A percentile compares a stretch with the other conserved stretches of the same genome.
phyloP scores from a whole-genome alignment of 129 eudicot species.

The Tanacetum coccineum region DNA sequence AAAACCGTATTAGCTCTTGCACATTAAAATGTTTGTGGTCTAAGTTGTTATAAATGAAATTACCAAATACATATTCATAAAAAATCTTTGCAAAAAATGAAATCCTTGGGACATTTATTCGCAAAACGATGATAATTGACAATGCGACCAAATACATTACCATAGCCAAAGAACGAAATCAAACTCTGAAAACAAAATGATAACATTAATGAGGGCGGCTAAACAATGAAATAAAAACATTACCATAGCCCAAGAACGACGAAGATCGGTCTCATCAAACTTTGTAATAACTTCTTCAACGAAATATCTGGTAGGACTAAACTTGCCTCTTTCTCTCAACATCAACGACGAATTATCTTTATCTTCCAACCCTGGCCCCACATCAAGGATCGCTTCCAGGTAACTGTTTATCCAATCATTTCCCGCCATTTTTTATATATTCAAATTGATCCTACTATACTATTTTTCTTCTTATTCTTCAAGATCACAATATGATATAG shows the following conservation, averaged over 20 bases:
- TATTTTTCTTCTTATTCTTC: too few species aligned
- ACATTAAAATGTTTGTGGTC: neutral
- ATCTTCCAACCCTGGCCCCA: conserved; percentile 60
- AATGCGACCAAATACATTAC: too few species aligned
- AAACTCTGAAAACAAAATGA: too few species aligned
- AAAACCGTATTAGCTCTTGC: too few species aligned
- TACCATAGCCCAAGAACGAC: conserved; percentile 87
- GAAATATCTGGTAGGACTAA: conserved; percentile 81
- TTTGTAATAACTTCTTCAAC: conserved; percentile 88
- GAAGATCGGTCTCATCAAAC: conserved; percentile 91
- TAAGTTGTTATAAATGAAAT: too few species aligned
- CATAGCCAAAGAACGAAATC: too few species aligned
- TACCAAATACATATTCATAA: too few species aligned
- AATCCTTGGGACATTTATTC: too few species aligned
- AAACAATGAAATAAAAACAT: neutral
- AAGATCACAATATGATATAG: too few species aligned
- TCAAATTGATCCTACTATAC: too few species aligned
- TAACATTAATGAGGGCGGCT: neutral
- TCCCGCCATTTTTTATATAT: conserved; percentile 66
- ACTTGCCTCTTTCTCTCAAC: conserved; percentile 72
- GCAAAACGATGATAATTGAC: too few species aligned
- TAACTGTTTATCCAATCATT: conserved; percentile 93
- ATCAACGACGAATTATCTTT: conserved; percentile 52
- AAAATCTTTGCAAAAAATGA: too few species aligned
- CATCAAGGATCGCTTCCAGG: conserved; percentile 83